phyloP scores from a whole-genome alignment of 2,329 filamentous ascomycete species.

The Esteya vermicola region DNA sequence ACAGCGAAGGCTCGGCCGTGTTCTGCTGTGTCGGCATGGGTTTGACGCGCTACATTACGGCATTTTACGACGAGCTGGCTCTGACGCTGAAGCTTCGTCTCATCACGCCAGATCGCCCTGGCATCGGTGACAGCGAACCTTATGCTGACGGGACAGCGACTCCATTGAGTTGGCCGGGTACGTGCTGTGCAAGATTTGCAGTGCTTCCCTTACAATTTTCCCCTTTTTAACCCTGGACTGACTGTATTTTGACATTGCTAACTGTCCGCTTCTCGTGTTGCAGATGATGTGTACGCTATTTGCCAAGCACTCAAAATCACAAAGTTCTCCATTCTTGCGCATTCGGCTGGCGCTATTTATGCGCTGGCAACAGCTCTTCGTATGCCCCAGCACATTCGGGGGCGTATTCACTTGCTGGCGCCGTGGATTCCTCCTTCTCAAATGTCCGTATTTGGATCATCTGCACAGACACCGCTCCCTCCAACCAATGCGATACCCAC shows the following conservation, averaged over 20 bases:
- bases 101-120: constrained; percentile 87
- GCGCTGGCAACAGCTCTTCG: constrained; percentile 86
- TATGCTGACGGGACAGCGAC: constrained; percentile 72
- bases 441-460: constrained; percentile 63
- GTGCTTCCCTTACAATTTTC: constrained; percentile 4
- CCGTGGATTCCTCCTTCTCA: constrained; percentile 97
- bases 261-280: too few species aligned
- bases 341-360: constrained; percentile 96
- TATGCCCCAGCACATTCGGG: constrained; percentile 91
- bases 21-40: constrained; percentile 98
- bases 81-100: constrained; percentile 75
- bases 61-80: constrained; percentile 93
- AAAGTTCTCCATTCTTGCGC: constrained; percentile 90
- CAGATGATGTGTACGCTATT: constrained; percentile 78
- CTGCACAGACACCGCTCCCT: constrained; percentile 50
- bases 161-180: constrained; percentile 87
- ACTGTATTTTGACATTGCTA: constrained; percentile 12
- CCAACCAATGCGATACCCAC: constrained; percentile 81
- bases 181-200: constrained; percentile 18
- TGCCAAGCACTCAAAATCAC: constrained; percentile 85
- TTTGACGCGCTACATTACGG: constrained; percentile 84
- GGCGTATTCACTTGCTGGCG: constrained; percentile 83
- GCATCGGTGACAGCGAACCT: constrained; percentile 80
- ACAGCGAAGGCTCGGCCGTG: constrained; percentile 79
- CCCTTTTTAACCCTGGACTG: too few species aligned